Conservation (phyloP, 805 yeast species). For the Kluyveromyces nonfermentans region DNA sequence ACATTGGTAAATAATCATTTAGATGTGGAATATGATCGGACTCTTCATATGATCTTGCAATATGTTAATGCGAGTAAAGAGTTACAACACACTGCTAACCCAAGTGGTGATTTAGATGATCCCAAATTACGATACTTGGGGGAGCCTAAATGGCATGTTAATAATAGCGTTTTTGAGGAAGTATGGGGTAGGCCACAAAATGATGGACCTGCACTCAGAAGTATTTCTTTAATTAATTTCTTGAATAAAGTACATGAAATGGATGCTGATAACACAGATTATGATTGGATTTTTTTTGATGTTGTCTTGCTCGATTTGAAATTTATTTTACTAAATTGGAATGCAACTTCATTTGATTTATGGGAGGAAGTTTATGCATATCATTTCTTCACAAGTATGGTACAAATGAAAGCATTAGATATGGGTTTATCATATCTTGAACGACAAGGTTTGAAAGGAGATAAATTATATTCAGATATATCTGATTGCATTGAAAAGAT, state of each 20-base stretch:
- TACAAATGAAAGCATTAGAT: conserved; percentile 61
- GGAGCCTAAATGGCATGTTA: conserved; percentile 77
- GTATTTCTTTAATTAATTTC: conserved; percentile 52
- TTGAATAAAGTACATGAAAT: conserved; percentile 34
- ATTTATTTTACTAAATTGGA: conserved; percentile 58
- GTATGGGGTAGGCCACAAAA: conserved; percentile 94
- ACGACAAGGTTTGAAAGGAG: conserved; percentile 3
- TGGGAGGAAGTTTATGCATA: conserved; percentile 82
- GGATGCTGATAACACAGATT: conserved; percentile 18
- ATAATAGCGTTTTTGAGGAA: conserved; percentile 51
- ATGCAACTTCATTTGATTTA: conserved; percentile 61
- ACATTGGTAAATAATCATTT: conserved; percentile 49
- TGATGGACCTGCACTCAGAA: conserved; percentile 87
- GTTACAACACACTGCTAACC: conserved; percentile 60
- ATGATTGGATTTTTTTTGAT: conserved; percentile 18
- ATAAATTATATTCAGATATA: conserved; percentile 7
- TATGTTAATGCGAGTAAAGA: conserved; percentile 50
- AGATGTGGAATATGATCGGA: conserved; percentile 29
- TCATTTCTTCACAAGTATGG: conserved; percentile 73
- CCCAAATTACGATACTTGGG: conserved; percentile 41
- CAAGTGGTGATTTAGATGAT: conserved; percentile 49
- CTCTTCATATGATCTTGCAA: conserved; percentile 36
- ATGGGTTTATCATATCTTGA: conserved; percentile 40
- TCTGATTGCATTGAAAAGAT: conserved; percentile 17
- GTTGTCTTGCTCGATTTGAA: conserved; percentile 61